phyloP scores from a whole-genome alignment of 768 basidiomycete genomes.

The Grammothele lineata region DNA sequence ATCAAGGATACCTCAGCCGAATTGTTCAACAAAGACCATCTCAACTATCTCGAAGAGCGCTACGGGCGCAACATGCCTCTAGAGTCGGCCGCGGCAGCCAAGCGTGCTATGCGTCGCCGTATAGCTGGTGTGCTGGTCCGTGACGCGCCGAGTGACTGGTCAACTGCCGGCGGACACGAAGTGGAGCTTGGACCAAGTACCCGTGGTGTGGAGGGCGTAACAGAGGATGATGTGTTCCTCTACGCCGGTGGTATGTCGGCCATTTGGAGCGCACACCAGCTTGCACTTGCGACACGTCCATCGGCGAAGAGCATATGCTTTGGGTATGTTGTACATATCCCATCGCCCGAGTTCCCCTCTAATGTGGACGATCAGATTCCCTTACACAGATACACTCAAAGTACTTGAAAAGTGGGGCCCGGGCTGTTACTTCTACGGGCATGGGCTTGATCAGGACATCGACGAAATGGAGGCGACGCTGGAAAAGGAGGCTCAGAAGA shows the following conservation, averaged over 20 bases:
- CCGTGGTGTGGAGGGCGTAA: conserved; percentile 63
- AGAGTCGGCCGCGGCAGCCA: conserved; percentile 70
- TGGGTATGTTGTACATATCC: conserved; percentile 55
- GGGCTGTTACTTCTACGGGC: conserved; percentile 85
- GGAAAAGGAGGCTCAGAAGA: conserved; percentile 36
- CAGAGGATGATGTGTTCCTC: conserved; percentile 86
- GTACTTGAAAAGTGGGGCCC: conserved; percentile 95
- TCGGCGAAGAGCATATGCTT: conserved; percentile 87
- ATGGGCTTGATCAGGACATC: conserved; percentile 73
- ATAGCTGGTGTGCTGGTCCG: conserved; percentile 82
- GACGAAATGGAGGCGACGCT: conserved; percentile 67
- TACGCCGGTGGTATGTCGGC: conserved; percentile 90
- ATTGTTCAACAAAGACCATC: conserved; percentile 55
- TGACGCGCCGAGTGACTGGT: conserved; percentile 44
- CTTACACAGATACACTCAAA: conserved; percentile 94
- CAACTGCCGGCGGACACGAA: conserved; percentile 41
- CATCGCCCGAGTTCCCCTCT: too few relatives aligned
- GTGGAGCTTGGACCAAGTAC: conserved; percentile 56
- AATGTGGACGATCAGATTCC: conserved; percentile 58
- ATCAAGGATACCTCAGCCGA: conserved; percentile 30
- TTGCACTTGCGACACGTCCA: conserved; percentile 50
- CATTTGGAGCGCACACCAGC: conserved; percentile 87
- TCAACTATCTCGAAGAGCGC: conserved; percentile 85
- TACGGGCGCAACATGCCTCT: conserved; percentile 89
- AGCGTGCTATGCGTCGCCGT: conserved; percentile 79